Base-by-base conservation (phyloP, 441 rosid species). In the Gossypium gossypioides region DNA sequence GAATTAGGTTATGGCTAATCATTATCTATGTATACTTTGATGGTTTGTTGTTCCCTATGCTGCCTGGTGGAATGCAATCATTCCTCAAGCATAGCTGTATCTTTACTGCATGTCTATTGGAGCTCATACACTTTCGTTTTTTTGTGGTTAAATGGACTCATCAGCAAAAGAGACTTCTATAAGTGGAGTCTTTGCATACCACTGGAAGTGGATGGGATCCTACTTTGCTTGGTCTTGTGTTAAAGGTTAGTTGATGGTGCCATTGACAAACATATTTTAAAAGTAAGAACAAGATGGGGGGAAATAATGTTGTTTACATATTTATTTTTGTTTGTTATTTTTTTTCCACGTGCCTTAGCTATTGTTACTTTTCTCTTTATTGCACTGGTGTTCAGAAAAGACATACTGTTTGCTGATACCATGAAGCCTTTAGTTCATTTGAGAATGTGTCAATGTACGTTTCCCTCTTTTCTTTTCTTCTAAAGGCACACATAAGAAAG, bases 91-190 rank as follows among this genome's bases (percentile, higher is more conserved):
- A 66, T 48, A n/a, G 42, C 15, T 15, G 40, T 48, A 66, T 15
- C 40, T 48, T 66, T 48, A 46, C 71, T 66, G 57, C 57, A 25
- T 66, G 40, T 46, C 56, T 66, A n/a, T 66, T 66, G 12, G 29
- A 24, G 57, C 70, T 46, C 25, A n/a, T 48, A 25, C 15, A 37
- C 15, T 10, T 65, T n/a, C 71, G 24, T 24, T 42, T 10, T 37
- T 66, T 48, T 48, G 57, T 46, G 37, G 57, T 64, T 65, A 44
- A 46, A 65, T 65, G 37, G 37, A 44, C 56, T 44, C 71, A 8
- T 66, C 10, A 0, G 13, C 69, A 65, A 65, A 44, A 44, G 18
- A 46, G 6, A 46, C 48, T 44, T 24, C 37, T 46, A 46, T 21
- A 13, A 22, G n/a, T 66, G 40, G 32, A 42, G 57, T 66, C 57